Percentiles rank a stretch among this genome's conserved stretches.
phyloP scores from a whole-genome alignment of 371 early-diverging fungal genomes.

The Mortierella sp. region DNA sequence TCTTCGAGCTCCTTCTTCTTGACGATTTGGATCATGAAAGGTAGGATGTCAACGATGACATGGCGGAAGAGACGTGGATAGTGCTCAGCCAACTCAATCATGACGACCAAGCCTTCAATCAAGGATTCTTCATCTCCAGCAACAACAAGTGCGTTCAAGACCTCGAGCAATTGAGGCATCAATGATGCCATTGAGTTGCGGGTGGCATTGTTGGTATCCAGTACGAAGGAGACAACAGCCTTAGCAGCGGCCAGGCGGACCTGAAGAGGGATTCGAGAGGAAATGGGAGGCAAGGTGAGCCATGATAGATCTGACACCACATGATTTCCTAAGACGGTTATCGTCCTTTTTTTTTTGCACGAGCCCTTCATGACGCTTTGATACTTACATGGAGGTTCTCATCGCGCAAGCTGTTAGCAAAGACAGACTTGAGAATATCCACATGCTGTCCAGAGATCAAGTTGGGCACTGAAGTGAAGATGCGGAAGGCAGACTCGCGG shows the following conservation, averaged over 20 bases:
- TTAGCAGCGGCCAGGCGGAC: conserved; percentile 89
- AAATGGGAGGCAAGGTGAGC: no score
- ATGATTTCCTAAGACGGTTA: no score
- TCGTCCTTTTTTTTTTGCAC: no score
- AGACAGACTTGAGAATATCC: conserved; percentile 74
- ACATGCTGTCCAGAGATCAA: conserved; percentile 74
- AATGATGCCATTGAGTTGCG: conserved; percentile 24
- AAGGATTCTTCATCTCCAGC: conserved; percentile 75
- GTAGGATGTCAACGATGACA: conserved; percentile 73
- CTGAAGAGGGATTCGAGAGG: conserved; percentile 28
- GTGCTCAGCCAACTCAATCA: conserved; percentile 89
- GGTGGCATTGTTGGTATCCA: conserved; percentile 67
- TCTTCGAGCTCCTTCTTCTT: conserved; percentile 77
- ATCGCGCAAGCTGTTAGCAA: conserved; percentile 77
- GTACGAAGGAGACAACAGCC: conserved; percentile 83
- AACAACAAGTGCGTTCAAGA: conserved; percentile 14
- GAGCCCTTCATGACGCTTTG: no score
- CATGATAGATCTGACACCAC: no score
- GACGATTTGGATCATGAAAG: conserved; percentile 79
- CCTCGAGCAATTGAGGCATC: conserved; percentile 28
- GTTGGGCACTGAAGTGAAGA: conserved; percentile 83
- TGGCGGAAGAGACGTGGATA: conserved; percentile 82
- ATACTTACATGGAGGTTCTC: conserved; percentile 31
- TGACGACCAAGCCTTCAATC: conserved; percentile 76
- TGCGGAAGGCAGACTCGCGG: conserved; percentile 88